A percentile compares a stretch with the other conserved stretches of the same genome.
Evolutionary conservation across 1,284 basidiomycete genomes (phyloP).

Genomic region (Naganishia albida): DNA sequence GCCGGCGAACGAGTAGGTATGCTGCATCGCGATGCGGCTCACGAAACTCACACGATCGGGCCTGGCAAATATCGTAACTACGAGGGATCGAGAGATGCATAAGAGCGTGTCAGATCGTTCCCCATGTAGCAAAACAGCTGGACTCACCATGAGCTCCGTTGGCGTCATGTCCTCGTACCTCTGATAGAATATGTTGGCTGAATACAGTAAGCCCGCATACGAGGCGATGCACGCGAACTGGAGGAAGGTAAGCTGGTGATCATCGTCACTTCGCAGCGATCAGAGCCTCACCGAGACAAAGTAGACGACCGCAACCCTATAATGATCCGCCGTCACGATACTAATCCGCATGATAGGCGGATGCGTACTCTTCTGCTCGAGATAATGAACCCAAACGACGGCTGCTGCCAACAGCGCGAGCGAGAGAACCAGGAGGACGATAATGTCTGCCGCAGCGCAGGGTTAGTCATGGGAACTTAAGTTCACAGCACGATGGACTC

Average conservation of each 20-base stretch:
- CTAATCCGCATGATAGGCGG: constrained; percentile 70
- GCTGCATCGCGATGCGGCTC: neutral
- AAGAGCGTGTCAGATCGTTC: neutral
- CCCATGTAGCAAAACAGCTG: neutral
- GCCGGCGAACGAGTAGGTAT: neutral
- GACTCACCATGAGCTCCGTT: constrained; percentile 4
- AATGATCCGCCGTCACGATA: constrained; percentile 66
- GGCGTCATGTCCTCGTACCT: constrained; percentile 41
- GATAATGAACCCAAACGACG: constrained; percentile 67
- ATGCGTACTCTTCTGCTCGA: constrained; percentile 54
- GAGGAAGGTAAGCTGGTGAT: constrained; percentile 29
- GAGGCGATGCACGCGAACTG: neutral
- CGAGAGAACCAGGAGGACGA: constrained; percentile 64
- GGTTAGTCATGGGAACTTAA: neutral
- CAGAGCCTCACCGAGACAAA: constrained; percentile 50
- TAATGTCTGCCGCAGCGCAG: constrained; percentile 46
- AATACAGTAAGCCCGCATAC: constrained; percentile 39
- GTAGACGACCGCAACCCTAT: constrained; percentile 67
- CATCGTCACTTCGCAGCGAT: neutral
- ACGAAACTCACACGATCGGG: neutral
- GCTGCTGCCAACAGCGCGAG: constrained; percentile 65
- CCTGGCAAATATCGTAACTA: constrained; percentile 18
- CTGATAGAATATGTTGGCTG: constrained; percentile 49
- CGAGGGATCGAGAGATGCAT: neutral
- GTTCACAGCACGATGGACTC: constrained; percentile 43